These are phyloP conservation scores for Fusarium neocosmosporiellum DNA, from an alignment of 2,329 filamentous ascomycete genomes.

Conservation along the genomic window DNA sequence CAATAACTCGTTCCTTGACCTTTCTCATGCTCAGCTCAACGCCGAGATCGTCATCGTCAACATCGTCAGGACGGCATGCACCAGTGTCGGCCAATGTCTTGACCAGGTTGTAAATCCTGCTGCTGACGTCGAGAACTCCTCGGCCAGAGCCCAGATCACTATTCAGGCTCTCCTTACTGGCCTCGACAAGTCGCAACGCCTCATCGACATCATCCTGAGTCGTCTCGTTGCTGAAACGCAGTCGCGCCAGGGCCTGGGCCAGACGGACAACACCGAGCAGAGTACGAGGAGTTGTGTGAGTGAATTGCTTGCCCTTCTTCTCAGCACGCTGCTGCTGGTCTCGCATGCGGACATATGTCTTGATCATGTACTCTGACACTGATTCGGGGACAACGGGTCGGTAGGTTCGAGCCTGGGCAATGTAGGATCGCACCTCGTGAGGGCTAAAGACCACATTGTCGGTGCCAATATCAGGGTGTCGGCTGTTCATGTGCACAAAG, in stretches of 20 bases:
- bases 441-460: constrained; percentile 83
- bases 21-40: constrained; percentile 86
- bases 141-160: constrained; percentile 71
- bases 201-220: constrained; percentile 96
- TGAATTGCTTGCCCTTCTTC: constrained; percentile 90
- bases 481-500: constrained; percentile 96
- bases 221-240: constrained; percentile 88
- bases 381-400: constrained; percentile 85
- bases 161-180: constrained; percentile 91
- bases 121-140: constrained; percentile 82
- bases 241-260: constrained; percentile 90
- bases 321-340: constrained; percentile 93
- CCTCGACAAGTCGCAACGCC: constrained; percentile 88
- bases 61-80: constrained; percentile 80
- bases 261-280: constrained; percentile 92
- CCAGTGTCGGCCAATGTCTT: constrained; percentile 87
- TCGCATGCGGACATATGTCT: constrained; percentile 94
- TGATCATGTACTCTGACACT: constrained; percentile 96
- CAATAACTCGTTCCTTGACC: constrained; percentile 90
- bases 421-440: constrained; percentile 94
- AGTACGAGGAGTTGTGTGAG: constrained; percentile 93
- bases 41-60: constrained; percentile 63
- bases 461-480: constrained; percentile 79
- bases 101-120: constrained; percentile 95
- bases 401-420: constrained; percentile 91